These are phyloP conservation scores for Chlamydomonas reinhardtii DNA, from an alignment of 163 green algal species.

Conservation along the genomic window DNA sequence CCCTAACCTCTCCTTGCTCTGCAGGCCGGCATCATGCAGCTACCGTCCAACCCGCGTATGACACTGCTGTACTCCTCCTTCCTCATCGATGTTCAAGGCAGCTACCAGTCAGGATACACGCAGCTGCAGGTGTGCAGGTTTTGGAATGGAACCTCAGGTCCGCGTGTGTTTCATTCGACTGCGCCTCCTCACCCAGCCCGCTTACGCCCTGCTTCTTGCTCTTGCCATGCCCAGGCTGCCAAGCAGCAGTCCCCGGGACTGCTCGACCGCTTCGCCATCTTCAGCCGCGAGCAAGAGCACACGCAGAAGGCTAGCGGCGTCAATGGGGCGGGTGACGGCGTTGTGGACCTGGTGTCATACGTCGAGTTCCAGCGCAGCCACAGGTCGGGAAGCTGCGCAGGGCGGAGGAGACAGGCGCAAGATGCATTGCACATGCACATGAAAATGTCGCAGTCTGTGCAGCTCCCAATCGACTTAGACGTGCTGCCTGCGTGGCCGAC, in stretches of 20 bases:
- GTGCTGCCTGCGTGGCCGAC: too few species aligned
- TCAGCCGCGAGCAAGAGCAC: conserved; percentile 15
- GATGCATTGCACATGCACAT: too few species aligned
- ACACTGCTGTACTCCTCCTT: conserved; percentile 56
- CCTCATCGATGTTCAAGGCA: conserved; percentile 55
- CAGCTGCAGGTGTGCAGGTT: conserved; percentile 17
- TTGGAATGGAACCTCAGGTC: too few species aligned
- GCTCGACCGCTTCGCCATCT: conserved; percentile 43
- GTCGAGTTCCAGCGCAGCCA: conserved; percentile 41
- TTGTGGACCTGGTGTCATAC: conserved; percentile 47
- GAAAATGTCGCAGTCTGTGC: too few species aligned
- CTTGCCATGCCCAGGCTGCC: not conserved
- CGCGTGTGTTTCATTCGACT: not conserved
- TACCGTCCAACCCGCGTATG: conserved; percentile 41
- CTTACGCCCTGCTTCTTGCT: not conserved
- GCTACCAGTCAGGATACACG: conserved; percentile 39
- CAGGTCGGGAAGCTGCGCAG: too few species aligned
- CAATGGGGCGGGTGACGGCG: not conserved
- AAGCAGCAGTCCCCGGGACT: not conserved
- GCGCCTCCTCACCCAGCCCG: not conserved
- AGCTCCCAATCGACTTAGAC: too few species aligned
- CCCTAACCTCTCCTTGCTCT: not conserved
- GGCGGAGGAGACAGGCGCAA: too few species aligned
- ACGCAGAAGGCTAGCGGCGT: conserved; percentile 18
- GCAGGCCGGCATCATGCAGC: not conserved